Evolutionary conservation across 768 basidiomycete species (phyloP).

Genomic region (Leccinum sublutescens): DNA sequence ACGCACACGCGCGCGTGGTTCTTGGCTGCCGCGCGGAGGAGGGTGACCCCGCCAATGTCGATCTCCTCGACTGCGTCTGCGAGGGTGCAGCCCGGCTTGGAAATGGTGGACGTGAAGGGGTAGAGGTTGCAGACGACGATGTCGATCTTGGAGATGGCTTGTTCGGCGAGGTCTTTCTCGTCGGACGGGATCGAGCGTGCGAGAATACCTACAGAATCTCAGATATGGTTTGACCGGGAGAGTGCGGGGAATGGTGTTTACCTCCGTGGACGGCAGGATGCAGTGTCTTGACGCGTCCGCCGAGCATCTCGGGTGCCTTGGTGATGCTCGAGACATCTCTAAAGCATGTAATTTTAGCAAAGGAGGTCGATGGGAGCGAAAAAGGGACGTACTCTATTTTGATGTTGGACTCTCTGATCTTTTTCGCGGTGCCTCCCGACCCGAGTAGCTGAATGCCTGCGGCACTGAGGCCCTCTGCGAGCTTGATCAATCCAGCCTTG

Average conservation of each 20-base stretch:
- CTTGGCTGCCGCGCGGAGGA: no score
- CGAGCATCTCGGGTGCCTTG: slow-evolving; percentile 75
- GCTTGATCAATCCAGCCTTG: slow-evolving; percentile 84
- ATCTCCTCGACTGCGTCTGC: slow-evolving; percentile 95
- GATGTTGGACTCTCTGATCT: slow-evolving; percentile 91
- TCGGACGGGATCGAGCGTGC: slow-evolving; percentile 73
- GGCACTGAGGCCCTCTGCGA: slow-evolving; percentile 79
- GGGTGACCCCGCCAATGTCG: no score
- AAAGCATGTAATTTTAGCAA: slow-evolving; percentile 4
- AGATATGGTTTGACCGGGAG: background rate
- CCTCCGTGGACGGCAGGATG: slow-evolving; percentile 98
- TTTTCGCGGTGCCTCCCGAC: slow-evolving; percentile 97
- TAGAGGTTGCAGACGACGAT: slow-evolving; percentile 99
- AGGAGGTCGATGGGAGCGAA: background rate
- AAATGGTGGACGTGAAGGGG: slow-evolving; percentile 91
- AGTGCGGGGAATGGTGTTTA: slow-evolving; percentile 30
- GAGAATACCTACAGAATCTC: slow-evolving; percentile 63
- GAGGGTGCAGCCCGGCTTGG: slow-evolving; percentile 85
- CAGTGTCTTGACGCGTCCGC: slow-evolving; percentile 96
- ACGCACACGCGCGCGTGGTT: no score
- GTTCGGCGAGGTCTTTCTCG: slow-evolving; percentile 76
- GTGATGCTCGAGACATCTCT: no score
- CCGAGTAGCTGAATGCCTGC: slow-evolving; percentile 90
- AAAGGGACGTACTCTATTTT: slow-evolving; percentile 72
- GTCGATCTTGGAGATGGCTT: slow-evolving; percentile 87